Evolutionary conservation across 192 early-diverging fungal species (phyloP).

Genomic region (Phlyctochytrium bullatum): DNA sequence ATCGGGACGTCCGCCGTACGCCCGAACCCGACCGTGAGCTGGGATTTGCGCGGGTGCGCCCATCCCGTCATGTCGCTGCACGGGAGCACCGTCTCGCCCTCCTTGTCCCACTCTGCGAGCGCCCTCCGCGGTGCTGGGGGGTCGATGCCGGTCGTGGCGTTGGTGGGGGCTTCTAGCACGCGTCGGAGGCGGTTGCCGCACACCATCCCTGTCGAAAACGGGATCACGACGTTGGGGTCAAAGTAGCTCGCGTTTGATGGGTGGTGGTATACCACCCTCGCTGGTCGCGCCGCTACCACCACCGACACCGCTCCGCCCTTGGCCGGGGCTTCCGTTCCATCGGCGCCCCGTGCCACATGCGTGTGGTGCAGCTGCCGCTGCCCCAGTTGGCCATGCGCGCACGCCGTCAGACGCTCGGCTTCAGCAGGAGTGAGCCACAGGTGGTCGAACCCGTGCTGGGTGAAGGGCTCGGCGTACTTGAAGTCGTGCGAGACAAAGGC

Average conservation of each 20-base stretch:
- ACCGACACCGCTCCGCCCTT: background rate
- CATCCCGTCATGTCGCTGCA: too few relatives aligned
- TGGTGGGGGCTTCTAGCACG: background rate
- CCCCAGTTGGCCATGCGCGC: background rate
- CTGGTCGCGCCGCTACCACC: background rate
- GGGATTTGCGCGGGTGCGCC: too few relatives aligned
- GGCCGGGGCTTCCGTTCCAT: background rate
- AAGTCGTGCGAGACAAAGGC: background rate
- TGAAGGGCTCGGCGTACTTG: background rate
- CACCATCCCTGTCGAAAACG: background rate
- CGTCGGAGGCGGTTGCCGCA: too few relatives aligned
- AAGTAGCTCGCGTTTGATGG: background rate
- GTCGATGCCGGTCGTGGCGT: background rate
- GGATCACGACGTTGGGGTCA: background rate
- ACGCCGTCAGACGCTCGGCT: background rate
- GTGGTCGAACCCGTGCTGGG: constrained; percentile 10
- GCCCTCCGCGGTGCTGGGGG: background rate
- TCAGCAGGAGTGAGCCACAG: background rate
- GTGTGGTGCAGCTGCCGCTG: too few relatives aligned
- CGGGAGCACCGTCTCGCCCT: too few relatives aligned
- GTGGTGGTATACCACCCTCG: background rate
- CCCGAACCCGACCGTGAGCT: background rate
- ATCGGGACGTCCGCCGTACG: background rate
- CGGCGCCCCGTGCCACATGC: background rate
- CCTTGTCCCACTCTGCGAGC: too few relatives aligned